Conservation (phyloP, 352 stramenopile genomes). For the Phytopythium mirpurense region DNA sequence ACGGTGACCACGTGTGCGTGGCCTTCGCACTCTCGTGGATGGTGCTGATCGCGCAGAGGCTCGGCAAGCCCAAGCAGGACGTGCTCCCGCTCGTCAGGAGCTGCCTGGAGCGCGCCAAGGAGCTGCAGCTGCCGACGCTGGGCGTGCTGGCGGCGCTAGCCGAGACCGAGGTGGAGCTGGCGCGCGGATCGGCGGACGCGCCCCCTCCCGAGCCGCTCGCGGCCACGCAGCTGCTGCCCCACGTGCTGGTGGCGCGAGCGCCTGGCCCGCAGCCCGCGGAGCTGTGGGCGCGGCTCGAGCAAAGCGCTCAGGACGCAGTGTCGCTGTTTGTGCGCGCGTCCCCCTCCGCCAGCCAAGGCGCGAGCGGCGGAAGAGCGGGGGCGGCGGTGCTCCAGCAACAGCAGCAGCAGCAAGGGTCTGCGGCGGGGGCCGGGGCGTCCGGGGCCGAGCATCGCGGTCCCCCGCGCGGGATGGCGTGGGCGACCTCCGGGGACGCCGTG, state of each 20-base stretch:
- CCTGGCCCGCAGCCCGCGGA: conserved; percentile 33
- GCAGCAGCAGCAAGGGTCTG: neutral
- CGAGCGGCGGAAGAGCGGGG: conserved; percentile 1
- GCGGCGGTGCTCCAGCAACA: neutral
- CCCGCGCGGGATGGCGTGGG: conserved; percentile 49
- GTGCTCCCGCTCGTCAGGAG: conserved; percentile 42
- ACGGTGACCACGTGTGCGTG: conserved; percentile 90
- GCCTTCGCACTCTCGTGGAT: conserved; percentile 90
- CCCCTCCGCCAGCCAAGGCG: conserved; percentile 2
- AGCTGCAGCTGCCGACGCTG: conserved; percentile 47
- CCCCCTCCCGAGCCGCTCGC: too few relatives aligned
- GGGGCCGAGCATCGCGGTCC: conserved; percentile 4
- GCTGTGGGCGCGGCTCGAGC: conserved; percentile 35
- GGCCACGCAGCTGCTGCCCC: conserved; percentile 21
- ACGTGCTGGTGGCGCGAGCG: conserved; percentile 21
- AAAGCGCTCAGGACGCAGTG: conserved; percentile 7
- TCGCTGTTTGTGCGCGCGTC: neutral
- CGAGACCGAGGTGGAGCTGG: conserved; percentile 44
- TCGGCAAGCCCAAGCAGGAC: conserved; percentile 48
- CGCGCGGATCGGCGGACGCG: conserved; percentile 14
- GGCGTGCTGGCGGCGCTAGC: conserved; percentile 40
- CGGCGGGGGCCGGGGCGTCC: too few relatives aligned
- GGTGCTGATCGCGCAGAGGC: conserved; percentile 54
- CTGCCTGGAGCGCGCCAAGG: conserved; percentile 54
- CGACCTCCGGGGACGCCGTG: conserved; percentile 48